Conservation (phyloP, 768 basidiomycete species). For the Chalciporus chontae region DNA sequence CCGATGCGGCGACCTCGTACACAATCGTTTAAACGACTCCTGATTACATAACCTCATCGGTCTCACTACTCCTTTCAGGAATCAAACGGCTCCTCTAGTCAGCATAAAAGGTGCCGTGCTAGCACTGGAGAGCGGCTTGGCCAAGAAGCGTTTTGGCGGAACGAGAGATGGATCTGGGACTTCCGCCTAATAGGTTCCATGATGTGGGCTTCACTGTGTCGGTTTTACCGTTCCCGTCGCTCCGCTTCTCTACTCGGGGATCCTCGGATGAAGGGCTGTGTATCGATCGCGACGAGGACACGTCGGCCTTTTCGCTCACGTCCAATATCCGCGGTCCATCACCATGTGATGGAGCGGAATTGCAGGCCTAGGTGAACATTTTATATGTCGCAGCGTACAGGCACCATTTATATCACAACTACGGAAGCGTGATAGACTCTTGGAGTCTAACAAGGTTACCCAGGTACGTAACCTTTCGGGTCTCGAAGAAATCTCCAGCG, state of each 20-base stretch:
- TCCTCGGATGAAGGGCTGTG: neutral
- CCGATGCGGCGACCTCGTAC: conserved; percentile 26
- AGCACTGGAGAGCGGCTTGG: neutral
- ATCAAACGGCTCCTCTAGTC: conserved; percentile 1
- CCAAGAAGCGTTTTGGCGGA: neutral
- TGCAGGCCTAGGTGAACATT: neutral
- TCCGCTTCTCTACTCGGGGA: neutral
- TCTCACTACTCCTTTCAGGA: conserved; percentile 8
- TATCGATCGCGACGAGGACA: conserved; percentile 2
- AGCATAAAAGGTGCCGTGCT: neutral
- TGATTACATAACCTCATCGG: conserved; percentile 13
- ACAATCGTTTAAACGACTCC: conserved; percentile 8
- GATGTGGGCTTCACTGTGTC: neutral
- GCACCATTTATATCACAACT: neutral
- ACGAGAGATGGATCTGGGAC: conserved; percentile 19
- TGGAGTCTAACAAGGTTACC: neutral
- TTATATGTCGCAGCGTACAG: neutral
- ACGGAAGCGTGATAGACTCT: neutral
- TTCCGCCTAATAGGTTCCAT: conserved; percentile 1
- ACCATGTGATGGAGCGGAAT: neutral
- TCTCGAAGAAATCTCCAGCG: conserved; percentile 1
- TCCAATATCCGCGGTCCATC: conserved; percentile 7
- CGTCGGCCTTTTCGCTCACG: neutral
- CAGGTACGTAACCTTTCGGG: neutral
- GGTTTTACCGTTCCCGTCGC: conserved; percentile 22